A percentile compares a stretch with the other conserved stretches of the same genome.
Evolutionary conservation across 2,329 filamentous ascomycete genomes (phyloP).

Genomic region (Fusarium udum): DNA sequence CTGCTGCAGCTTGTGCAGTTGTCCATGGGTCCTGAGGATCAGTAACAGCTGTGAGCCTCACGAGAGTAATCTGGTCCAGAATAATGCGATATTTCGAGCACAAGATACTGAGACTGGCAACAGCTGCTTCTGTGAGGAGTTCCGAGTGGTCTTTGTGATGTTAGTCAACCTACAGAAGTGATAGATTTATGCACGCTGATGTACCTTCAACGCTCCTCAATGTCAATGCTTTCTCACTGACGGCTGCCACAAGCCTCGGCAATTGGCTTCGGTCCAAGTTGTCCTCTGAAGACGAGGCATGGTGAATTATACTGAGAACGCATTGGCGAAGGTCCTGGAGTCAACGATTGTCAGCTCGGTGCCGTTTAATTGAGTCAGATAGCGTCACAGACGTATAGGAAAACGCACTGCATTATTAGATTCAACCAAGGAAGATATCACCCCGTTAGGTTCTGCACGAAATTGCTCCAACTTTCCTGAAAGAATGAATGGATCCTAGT

Average conservation of each 20-base stretch:
- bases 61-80: slow-evolving; percentile 38
- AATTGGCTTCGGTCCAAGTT: background rate
- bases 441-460: background rate
- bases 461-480: background rate
- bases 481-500: background rate
- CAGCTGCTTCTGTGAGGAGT: slow-evolving; percentile 38
- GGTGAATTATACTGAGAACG: background rate
- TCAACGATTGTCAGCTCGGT: slow-evolving; percentile 2
- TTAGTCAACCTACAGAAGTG: background rate
- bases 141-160: background rate
- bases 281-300: background rate
- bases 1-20: slow-evolving; percentile 42
- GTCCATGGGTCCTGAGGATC: slow-evolving; percentile 52
- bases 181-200: background rate
- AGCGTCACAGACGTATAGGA: too few relatives aligned
- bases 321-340: slow-evolving; percentile 11
- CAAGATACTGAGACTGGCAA: slow-evolving; percentile 45
- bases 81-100: background rate
- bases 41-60: slow-evolving; percentile 47
- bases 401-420: background rate
- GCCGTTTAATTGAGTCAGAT: background rate
- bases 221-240: slow-evolving; percentile 1
- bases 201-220: slow-evolving; percentile 1
- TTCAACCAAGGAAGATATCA: background rate
- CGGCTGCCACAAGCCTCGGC: background rate